Conservation (phyloP, 257 asterid species). For the Jacaranda mimosifolia region DNA sequence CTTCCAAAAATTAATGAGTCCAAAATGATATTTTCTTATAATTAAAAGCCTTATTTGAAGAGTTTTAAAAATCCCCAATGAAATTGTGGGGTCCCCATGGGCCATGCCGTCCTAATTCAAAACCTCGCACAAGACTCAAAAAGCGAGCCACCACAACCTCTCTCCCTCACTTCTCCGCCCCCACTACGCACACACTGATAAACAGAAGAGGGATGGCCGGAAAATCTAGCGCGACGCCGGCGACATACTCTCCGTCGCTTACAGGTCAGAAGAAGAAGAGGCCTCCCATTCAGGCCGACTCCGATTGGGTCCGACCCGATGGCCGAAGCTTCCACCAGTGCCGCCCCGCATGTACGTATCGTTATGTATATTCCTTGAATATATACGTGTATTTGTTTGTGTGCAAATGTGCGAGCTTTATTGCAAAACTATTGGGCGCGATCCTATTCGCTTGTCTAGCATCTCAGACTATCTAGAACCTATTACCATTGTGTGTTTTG, state of each 20-base stretch:
- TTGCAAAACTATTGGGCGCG: constrained; percentile 11
- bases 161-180: background rate
- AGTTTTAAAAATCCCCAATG: background rate
- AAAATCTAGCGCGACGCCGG: constrained; percentile 60
- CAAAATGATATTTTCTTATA: background rate
- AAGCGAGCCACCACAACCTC: constrained; percentile 17
- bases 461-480: background rate
- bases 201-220: constrained; percentile 55
- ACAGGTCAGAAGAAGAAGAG: constrained; percentile 54
- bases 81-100: background rate
- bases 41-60: background rate
- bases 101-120: constrained; percentile 12
- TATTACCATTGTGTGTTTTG: background rate
- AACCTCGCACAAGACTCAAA: constrained; percentile 28
- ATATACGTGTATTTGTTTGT: constrained; percentile 3
- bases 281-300: constrained; percentile 45
- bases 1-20: background rate
- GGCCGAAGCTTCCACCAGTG: constrained; percentile 88
- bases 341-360: constrained; percentile 84
- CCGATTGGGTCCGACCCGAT: constrained; percentile 87
- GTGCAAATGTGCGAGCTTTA: constrained; percentile 13
- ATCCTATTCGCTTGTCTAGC: background rate
- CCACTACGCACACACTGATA: background rate
- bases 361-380: background rate
- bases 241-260: constrained; percentile 82